Percentiles rank a stretch among this genome's conserved stretches.
These are phyloP conservation scores for Lactarius deliciosus DNA, from an alignment of 768 basidiomycete genomes.

Conservation along the genomic window DNA sequence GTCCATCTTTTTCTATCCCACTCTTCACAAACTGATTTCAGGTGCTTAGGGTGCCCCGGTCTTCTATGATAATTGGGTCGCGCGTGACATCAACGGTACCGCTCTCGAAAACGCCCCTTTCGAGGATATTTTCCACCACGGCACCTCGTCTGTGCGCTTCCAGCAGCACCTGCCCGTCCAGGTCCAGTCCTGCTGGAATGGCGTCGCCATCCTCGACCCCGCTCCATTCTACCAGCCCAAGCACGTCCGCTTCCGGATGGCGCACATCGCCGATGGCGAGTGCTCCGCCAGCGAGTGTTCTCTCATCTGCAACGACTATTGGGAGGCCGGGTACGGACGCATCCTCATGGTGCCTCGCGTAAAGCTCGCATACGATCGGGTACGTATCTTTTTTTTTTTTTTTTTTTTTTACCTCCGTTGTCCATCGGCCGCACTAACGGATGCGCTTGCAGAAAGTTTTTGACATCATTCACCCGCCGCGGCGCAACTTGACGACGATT, in stretches of 20 bases:
- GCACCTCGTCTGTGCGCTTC: slow-evolving; percentile 74
- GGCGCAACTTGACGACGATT: slow-evolving; percentile 94
- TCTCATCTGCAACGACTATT: slow-evolving; percentile 98
- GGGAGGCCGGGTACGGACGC: slow-evolving; percentile 92
- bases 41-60: slow-evolving; percentile 68
- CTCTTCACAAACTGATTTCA: slow-evolving; percentile 4
- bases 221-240: slow-evolving; percentile 92
- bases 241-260: slow-evolving; percentile 95
- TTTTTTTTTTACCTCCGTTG: background rate
- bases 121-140: slow-evolving; percentile 89
- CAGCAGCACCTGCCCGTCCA: slow-evolving; percentile 91
- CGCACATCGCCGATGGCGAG: slow-evolving; percentile 79
- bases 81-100: slow-evolving; percentile 97
- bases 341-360: slow-evolving; percentile 98
- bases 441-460: slow-evolving; percentile 69
- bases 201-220: slow-evolving; percentile 92
- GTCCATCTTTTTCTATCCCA: slow-evolving; percentile 32
- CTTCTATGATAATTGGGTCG: slow-evolving; percentile 99
- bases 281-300: slow-evolving; percentile 96
- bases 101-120: slow-evolving; percentile 98
- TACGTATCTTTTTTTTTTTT: slow-evolving; percentile 36
- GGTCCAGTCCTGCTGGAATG: slow-evolving; percentile 99
- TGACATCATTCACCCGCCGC: slow-evolving; percentile 88
- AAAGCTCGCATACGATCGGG: slow-evolving; percentile 92
- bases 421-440: background rate